Percentiles rank a stretch among this genome's conserved stretches.
These are phyloP conservation scores for Mallotus repandus DNA, from an alignment of 441 rosid species.

Conservation along the genomic window DNA sequence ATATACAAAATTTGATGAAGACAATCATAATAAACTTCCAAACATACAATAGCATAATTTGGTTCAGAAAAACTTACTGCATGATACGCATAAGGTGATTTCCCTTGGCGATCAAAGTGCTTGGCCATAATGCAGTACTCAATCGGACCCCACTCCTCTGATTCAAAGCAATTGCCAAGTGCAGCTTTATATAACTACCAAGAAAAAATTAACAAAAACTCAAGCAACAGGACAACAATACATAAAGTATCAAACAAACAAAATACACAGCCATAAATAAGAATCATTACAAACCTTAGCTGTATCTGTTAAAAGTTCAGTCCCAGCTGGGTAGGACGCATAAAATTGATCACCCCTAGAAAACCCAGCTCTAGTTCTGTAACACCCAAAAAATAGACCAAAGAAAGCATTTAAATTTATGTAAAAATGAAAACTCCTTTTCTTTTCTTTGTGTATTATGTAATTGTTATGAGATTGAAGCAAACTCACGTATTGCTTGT, in stretches of 20 bases:
- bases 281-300: constrained; percentile 48
- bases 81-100: constrained; percentile 88
- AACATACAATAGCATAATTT: neutral
- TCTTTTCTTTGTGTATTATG: neutral
- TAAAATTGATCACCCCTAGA: constrained; percentile 90
- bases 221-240: constrained; percentile 15
- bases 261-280: too few species aligned
- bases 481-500: constrained; percentile 79
- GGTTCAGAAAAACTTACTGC: constrained; percentile 46
- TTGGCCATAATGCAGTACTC: constrained; percentile 81
- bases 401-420: neutral
- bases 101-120: constrained; percentile 93
- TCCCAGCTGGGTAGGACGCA: constrained; percentile 91
- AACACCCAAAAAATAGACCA: neutral
- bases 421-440: neutral
- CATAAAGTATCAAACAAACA: constrained; percentile 1
- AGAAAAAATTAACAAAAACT: constrained; percentile 12
- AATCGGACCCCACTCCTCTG: constrained; percentile 87
- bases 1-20: neutral
- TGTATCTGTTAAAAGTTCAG: constrained; percentile 80
- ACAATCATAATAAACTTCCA: constrained; percentile 4
- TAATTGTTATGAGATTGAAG: neutral
- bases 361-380: constrained; percentile 90
- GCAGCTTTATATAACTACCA: constrained; percentile 82
- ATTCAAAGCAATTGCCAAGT: constrained; percentile 82